Percentiles rank a stretch among this genome's conserved stretches.
phyloP scores from a whole-genome alignment of 2,329 filamentous ascomycete genomes.

The Lasiodiplodia hormozganensis region DNA sequence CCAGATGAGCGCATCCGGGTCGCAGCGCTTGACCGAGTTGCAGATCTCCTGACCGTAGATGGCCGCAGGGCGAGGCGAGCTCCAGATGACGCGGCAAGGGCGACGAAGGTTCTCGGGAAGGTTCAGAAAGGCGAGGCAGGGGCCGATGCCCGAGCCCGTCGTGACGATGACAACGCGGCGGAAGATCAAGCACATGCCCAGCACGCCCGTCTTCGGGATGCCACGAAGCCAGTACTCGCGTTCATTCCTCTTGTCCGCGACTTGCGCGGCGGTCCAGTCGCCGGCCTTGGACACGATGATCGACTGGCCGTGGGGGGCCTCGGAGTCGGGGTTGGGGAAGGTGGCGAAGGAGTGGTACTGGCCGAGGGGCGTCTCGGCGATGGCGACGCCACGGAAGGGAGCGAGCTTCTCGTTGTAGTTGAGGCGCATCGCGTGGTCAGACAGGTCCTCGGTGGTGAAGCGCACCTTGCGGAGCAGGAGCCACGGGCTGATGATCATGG shows the following conservation, averaged over 20 bases:
- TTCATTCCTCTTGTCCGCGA: constrained; percentile 36
- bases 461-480: constrained; percentile 70
- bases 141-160: constrained; percentile 45
- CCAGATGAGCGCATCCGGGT: constrained; percentile 70
- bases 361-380: constrained; percentile 39
- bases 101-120: constrained; percentile 38
- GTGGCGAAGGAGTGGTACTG: constrained; percentile 50
- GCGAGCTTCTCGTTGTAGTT: constrained; percentile 49
- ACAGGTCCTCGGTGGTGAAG: constrained; percentile 72
- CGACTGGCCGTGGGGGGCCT: constrained; percentile 34
- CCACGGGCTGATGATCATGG: constrained; percentile 76
- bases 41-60: constrained; percentile 69
- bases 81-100: constrained; percentile 71
- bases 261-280: constrained; percentile 40
- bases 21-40: constrained; percentile 61
- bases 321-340: constrained; percentile 40
- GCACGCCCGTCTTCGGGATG: constrained; percentile 41
- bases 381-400: constrained; percentile 42
- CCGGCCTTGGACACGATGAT: constrained; percentile 46
- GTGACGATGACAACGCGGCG: constrained; percentile 42
- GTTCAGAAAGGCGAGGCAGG: constrained; percentile 61
- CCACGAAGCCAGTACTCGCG: constrained; percentile 42
- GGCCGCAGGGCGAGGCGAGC: constrained; percentile 64
- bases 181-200: constrained; percentile 42
- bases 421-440: constrained; percentile 73